Evolutionary conservation across 73 alveolate genomes (phyloP), one percentile per base, ranked within the genome.

Genomic region (Effrenium voratum): DNA sequence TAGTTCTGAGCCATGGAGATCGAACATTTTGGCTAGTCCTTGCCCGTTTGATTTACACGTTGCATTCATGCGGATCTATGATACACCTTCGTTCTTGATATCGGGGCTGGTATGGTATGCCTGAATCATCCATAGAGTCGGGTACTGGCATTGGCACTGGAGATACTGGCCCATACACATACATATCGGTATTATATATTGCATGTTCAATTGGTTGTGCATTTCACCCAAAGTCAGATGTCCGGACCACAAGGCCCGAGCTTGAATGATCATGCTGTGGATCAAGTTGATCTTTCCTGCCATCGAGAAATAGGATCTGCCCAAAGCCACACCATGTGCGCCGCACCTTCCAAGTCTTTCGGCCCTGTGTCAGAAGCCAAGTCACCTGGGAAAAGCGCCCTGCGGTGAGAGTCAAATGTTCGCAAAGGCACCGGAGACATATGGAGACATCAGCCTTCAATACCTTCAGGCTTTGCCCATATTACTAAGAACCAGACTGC

Each of bases 241-340:
- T 22, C 38, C 3, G 24, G 32, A 3, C 63, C 26, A 40, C 28
- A 45, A 46, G 36, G 47, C 43, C 41, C 1, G 38, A 75, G 57
- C 93, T 77, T 83, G 93, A 38, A 83, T 83, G 79, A 83, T 83
- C 93, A 83, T 83, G 93, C 57, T 47, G 57, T 83, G 93, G 45
- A 83, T 83, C 77, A 83, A 41, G 43, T 83, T 83, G 77, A 49
- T 57, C 77, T 83, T 83, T 24, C 93, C 93, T 83, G 55, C 2
- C 0, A 0, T 10, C 16, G 45, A 19, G 47, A 30, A 22, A 22
- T 12, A 55, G 68, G 30, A 24, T 2, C 43, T 13, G 10, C 16
- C 2, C 26, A 63, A 63, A 8, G 43, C 10, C 77, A 6, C 4
- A 8, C 43, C 38, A 63, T 4, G 16, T 60, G 4, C 3, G 3